These are phyloP conservation scores for Kalanchoe fedtschenkoi DNA, from an alignment of 164 flowering plant genomes.

Conservation along the genomic window DNA sequence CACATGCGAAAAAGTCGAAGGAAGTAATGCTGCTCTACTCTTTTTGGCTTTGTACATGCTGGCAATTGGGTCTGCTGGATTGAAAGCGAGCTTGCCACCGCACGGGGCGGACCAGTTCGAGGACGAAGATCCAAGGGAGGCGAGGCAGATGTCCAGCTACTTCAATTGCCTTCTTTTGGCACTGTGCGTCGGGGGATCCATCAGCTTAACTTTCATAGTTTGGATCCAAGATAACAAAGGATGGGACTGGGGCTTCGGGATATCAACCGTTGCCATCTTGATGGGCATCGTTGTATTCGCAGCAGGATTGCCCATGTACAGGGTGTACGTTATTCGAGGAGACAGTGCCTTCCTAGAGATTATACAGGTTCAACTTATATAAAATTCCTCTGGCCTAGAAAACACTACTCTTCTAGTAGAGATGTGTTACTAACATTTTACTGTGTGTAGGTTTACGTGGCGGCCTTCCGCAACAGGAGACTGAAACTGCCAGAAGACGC, in stretches of 20 bases:
- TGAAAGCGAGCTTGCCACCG: constrained; percentile 49
- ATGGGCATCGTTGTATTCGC: constrained; percentile 28
- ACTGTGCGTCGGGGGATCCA: constrained; percentile 37
- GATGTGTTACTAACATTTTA: too few relatives aligned
- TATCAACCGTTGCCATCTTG: constrained; percentile 32
- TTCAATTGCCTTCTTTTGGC: constrained; percentile 48
- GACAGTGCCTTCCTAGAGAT: constrained; percentile 23
- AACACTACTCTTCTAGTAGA: too few relatives aligned
- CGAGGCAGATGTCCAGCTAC: constrained; percentile 47
- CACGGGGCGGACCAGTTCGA: constrained; percentile 83
- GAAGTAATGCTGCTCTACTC: constrained; percentile 29
- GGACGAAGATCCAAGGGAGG: constrained; percentile 46
- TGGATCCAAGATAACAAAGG: constrained; percentile 58
- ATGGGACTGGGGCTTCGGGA: constrained; percentile 55
- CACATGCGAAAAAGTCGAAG: constrained; percentile 21
- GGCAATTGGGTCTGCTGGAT: constrained; percentile 41
- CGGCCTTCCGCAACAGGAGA: constrained; percentile 42
- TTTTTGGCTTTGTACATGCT: constrained; percentile 35
- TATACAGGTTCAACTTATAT: too few relatives aligned
- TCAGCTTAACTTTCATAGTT: constrained; percentile 43
- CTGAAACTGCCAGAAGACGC: constrained; percentile 35
- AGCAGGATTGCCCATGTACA: constrained; percentile 35
- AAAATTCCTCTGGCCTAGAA: too few relatives aligned
- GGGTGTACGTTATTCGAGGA: constrained; percentile 28
- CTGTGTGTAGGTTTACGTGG: constrained; percentile 45